Evolutionary conservation across 2,329 filamentous ascomycete genomes (phyloP).

Genomic region (Penicillium italicum): DNA sequence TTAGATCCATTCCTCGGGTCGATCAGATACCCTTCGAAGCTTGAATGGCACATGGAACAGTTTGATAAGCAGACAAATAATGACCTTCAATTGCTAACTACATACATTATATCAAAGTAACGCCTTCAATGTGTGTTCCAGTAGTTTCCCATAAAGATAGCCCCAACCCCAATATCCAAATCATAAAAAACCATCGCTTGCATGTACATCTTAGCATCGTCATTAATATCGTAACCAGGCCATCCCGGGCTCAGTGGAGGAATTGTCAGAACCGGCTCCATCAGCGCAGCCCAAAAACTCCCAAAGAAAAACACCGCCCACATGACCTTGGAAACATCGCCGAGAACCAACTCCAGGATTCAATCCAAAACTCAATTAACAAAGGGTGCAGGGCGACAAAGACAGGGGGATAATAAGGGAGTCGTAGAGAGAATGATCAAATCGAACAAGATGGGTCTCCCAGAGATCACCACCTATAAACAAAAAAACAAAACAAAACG

Average conservation of each 20-base stretch:
- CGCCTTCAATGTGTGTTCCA: slow-evolving; percentile 19
- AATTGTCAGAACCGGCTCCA: slow-evolving; percentile 26
- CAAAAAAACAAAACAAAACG: slow-evolving; percentile 1
- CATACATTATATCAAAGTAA: slow-evolving; percentile 17
- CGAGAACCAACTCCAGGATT: slow-evolving; percentile 16
- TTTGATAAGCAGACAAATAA: slow-evolving; percentile 14
- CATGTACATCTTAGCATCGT: slow-evolving; percentile 42
- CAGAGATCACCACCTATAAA: background rate
- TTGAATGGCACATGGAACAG: slow-evolving; percentile 1
- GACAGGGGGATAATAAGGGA: background rate
- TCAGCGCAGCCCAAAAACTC: slow-evolving; percentile 28
- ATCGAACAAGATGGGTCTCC: slow-evolving; percentile 1
- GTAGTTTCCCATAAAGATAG: slow-evolving; percentile 15
- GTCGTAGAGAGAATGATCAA: background rate
- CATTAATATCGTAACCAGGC: slow-evolving; percentile 38
- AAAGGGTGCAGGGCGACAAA: background rate
- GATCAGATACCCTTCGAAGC: slow-evolving; percentile 23
- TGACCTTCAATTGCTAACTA: slow-evolving; percentile 20
- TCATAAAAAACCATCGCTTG: slow-evolving; percentile 35
- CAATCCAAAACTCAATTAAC: slow-evolving; percentile 17
- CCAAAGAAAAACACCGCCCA: slow-evolving; percentile 23
- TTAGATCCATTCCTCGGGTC: slow-evolving; percentile 3
- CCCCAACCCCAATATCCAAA: slow-evolving; percentile 23
- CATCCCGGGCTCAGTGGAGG: slow-evolving; percentile 29
- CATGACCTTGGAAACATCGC: slow-evolving; percentile 20